Base-by-base conservation (phyloP, 345 rosid genomes). In the Pistacia atlantica region DNA sequence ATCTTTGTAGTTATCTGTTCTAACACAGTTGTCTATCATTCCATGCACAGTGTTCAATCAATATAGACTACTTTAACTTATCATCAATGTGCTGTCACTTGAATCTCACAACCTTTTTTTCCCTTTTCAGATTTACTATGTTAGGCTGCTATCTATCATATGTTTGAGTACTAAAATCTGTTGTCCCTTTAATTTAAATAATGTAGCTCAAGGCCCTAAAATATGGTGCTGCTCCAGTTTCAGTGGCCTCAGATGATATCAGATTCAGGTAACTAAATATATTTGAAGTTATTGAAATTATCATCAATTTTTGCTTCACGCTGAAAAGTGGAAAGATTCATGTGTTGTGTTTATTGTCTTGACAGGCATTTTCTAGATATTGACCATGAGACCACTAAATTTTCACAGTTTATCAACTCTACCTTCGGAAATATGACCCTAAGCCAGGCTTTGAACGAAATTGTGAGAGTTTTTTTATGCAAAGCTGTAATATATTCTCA, bases 151-250 rank as follows among this genome's bases (percentile, higher is more conserved):
- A 10, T 37, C 16, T 74, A 64, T 42, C 4, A 22, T 60, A 18
- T 25, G 2, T 37, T 4, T 57, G 20, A 73, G 31, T 74, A 16
- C 67, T 68, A 10, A 58, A 33, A 73, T 0, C 16, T 1, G 42
- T 42, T n/a, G 58, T 20, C 45, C 45, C 65, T 42, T 0, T 74
- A 28, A 67, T 62, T 48, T 62, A 46, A 31, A 69, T 79, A 78
- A 73, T 83, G 86, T 75, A 92, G 97, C 86, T 87, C 71, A 92
- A 90, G 80, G 97, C 97, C 58, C 83, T 90, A 80, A 88, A 78
- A 80, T 92, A 90, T 52, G 97, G 97, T 78, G 85, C 94, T 75
- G 85, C 78, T 75, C 97, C 94, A 51, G 28, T 92, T 18, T 81
- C 82, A 25, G 59, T 86, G 18, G 64, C 84, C 75, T 63, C 83